Evolutionary conservation across 345 rosid genomes (phyloP), one percentile per base, ranked within the genome.

Genomic region (Gossypium longicalyx): DNA sequence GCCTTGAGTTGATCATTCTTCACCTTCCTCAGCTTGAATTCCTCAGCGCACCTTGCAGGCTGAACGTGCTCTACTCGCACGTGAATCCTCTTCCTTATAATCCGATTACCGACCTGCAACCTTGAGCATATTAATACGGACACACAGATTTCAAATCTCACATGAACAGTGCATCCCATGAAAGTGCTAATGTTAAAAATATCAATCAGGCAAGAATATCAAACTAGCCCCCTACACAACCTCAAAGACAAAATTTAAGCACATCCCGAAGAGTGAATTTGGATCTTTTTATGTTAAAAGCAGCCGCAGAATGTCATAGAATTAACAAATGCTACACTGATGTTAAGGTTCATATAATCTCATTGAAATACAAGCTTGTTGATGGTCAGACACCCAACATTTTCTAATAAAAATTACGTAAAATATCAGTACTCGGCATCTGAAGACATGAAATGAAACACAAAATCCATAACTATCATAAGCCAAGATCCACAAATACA

Each of bases 31-130:
- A 83, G 77, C 29, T 67, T 72, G 78, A 89, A 77, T 15, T 89
- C 91, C 85, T 89, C 93, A 0, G 82, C 60, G 73, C 93, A 61
- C 38, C 38, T 34, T 34, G 38, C 4, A 34, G 38, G 38, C 6
- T 34, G 38, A 34, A 34, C 38, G 38, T 89, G 93, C 81, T 89
- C 93, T 23, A 87, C 78, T 0, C 93, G 73, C 34, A 89, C 93
- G 43, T 89, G 93, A 58, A 89, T 87, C 86, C 91, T 83, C 84
- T 89, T 87, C 85, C 76, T 86, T 38, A 89, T 85, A 12, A 87
- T 86, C 70, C 86, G 80, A 78, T 82, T 82, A 15, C 91, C 80
- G 7, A 61, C 66, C 44, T 61, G 66, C 29, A 61, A 61, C 16
- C 66, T n/a, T 2, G 34, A 2, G 20, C 44, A 29, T 13, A 15